Evolutionary conservation across 768 basidiomycete genomes (phyloP).

Genomic region (Panellus pusillus): DNA sequence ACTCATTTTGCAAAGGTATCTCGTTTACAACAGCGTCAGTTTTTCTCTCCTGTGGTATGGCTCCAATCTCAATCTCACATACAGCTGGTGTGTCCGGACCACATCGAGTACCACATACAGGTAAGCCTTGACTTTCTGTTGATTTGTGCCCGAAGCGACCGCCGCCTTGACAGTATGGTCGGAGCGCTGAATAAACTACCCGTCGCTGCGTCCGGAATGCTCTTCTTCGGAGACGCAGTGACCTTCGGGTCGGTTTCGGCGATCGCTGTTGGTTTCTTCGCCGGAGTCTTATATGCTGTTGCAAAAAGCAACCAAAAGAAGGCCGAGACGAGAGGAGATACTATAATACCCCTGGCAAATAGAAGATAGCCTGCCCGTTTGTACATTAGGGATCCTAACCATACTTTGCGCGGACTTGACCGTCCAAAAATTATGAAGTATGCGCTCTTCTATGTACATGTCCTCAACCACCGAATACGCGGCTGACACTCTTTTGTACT

Average conservation of each 20-base stretch:
- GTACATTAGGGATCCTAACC: neutral
- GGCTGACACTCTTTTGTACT: conserved; percentile 78
- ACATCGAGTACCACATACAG: conserved; percentile 99
- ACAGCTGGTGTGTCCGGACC: conserved; percentile 79
- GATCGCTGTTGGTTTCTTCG: conserved; percentile 85
- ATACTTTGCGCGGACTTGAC: no score
- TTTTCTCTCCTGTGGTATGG: no score
- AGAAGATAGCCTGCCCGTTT: conserved; percentile 34
- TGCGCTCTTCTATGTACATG: no score
- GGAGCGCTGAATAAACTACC: conserved; percentile 97
- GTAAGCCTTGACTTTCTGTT: conserved; percentile 35
- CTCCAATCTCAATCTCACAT: no score
- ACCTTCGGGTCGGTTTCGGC: conserved; percentile 89
- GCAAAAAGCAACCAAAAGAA: conserved; percentile 95
- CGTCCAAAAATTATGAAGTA: no score
- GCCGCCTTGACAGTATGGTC: conserved; percentile 69
- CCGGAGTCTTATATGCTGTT: conserved; percentile 88
- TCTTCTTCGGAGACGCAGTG: conserved; percentile 92
- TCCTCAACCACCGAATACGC: conserved; percentile 58
- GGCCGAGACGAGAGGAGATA: conserved; percentile 55
- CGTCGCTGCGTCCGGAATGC: conserved; percentile 97
- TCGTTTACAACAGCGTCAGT: conserved; percentile 90
- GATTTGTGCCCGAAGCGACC: conserved; percentile 7
- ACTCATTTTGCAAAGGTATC: conserved; percentile 39
- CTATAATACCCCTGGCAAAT: conserved; percentile 63